Evolutionary conservation across 1,284 basidiomycete genomes (phyloP).

Genomic region (Boletus semigastroideus): DNA sequence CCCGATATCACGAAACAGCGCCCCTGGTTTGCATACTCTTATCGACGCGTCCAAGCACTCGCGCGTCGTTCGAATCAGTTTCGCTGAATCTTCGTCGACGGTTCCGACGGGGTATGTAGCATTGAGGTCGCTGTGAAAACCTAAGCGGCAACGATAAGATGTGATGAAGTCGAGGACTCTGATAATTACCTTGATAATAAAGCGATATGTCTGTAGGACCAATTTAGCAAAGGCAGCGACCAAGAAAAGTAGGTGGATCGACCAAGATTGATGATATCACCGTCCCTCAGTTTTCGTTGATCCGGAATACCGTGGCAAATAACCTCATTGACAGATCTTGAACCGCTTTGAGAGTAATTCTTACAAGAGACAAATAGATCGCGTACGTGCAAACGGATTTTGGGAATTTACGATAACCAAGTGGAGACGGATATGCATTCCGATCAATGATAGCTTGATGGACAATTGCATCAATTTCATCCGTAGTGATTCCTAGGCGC

Average conservation of each 20-base stretch:
- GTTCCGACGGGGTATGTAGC: constrained; percentile 88
- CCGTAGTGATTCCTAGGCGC: constrained; percentile 90
- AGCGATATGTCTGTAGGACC: constrained; percentile 53
- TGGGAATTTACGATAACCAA: constrained; percentile 92
- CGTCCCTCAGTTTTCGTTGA: constrained; percentile 80
- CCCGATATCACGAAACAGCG: constrained; percentile 81
- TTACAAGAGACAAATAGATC: constrained; percentile 4
- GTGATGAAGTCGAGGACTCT: background rate
- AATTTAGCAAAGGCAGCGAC: constrained; percentile 12
- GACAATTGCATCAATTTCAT: constrained; percentile 94
- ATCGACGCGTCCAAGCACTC: constrained; percentile 86
- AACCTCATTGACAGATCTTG: constrained; percentile 89
- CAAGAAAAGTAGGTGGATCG: constrained; percentile 6
- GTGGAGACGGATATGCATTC: constrained; percentile 90
- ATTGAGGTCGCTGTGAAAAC: constrained; percentile 90
- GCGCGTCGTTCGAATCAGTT: constrained; percentile 80
- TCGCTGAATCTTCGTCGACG: constrained; percentile 79
- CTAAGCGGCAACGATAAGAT: constrained; percentile 36
- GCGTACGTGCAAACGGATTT: constrained; percentile 95
- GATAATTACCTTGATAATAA: constrained; percentile 61
- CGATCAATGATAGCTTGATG: constrained; percentile 92
- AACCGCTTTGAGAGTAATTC: constrained; percentile 5
- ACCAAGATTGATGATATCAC: constrained; percentile 95
- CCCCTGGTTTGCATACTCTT: constrained; percentile 86
- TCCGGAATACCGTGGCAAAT: constrained; percentile 98